phyloP scores from a whole-genome alignment of 768 basidiomycete genomes.

The Russula ochroleuca region DNA sequence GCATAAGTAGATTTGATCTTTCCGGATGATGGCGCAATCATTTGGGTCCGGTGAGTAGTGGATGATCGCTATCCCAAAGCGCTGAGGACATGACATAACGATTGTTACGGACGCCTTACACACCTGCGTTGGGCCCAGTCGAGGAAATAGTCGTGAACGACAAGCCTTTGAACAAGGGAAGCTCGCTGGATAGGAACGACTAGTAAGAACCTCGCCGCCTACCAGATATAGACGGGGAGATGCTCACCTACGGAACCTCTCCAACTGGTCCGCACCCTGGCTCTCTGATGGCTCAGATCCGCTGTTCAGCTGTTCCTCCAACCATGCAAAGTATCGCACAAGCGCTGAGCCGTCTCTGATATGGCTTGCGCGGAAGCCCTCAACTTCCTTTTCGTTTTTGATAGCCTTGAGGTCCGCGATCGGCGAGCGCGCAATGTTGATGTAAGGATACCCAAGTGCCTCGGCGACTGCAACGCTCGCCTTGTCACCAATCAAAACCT shows the following conservation, averaged over 20 bases:
- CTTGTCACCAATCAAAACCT: conserved; percentile 71
- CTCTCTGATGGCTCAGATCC: conserved; percentile 69
- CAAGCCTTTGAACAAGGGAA: conserved; percentile 75
- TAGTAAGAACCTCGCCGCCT: not conserved
- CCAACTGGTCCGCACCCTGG: conserved; percentile 73
- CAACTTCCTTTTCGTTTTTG: conserved; percentile 76
- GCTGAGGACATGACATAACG: conserved; percentile 1
- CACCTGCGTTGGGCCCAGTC: conserved; percentile 87
- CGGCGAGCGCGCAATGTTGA: conserved; percentile 61
- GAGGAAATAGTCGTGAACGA: conserved; percentile 93
- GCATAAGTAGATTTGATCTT: conserved; percentile 74
- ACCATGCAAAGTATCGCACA: conserved; percentile 88
- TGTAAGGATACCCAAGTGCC: conserved; percentile 70
- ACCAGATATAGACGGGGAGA: not conserved
- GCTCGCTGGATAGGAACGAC: conserved; percentile 46
- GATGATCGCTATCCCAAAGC: conserved; percentile 63
- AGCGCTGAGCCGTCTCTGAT: conserved; percentile 88
- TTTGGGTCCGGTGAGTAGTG: conserved; percentile 82
- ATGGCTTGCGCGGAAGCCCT: conserved; percentile 85
- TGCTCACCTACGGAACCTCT: conserved; percentile 74
- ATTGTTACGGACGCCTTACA: conserved; percentile 28
- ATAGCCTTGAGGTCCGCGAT: conserved; percentile 75
- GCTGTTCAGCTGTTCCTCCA: conserved; percentile 73
- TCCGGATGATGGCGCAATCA: conserved; percentile 68
- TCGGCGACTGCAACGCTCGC: conserved; percentile 79